Conservation (phyloP, 768 basidiomycete species). For the Russula vinacea region DNA sequence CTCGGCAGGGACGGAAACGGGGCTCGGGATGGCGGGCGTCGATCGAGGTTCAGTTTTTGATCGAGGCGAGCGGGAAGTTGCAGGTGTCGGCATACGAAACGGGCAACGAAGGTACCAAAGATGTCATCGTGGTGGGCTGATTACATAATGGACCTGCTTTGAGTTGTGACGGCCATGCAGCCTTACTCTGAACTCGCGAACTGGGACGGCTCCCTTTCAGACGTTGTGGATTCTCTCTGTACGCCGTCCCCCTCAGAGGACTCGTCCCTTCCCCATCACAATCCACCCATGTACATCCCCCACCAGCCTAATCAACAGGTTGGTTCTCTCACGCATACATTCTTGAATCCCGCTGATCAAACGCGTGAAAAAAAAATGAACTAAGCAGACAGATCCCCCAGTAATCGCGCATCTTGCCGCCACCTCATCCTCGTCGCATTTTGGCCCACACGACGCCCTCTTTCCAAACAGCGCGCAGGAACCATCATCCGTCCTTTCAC, state of each 20-base stretch:
- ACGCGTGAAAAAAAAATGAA: neutral
- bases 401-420: neutral
- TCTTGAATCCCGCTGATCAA: neutral
- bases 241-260: neutral
- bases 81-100: constrained; percentile 42
- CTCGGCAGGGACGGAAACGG: constrained; percentile 41
- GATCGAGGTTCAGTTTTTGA: constrained; percentile 46
- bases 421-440: neutral
- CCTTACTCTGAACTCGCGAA: constrained; percentile 26
- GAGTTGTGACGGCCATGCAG: constrained; percentile 10
- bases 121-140: constrained; percentile 18
- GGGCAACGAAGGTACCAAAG: constrained; percentile 33
- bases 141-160: constrained; percentile 19
- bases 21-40: constrained; percentile 51
- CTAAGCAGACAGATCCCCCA: neutral
- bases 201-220: constrained; percentile 23
- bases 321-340: neutral
- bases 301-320: neutral
- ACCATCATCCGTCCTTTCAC: constrained; percentile 2
- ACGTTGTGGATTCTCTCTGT: neutral
- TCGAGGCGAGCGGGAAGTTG: constrained; percentile 39
- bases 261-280: neutral
- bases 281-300: neutral
- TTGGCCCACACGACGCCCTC: neutral
- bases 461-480: constrained; percentile 5